Evolutionary conservation across 768 basidiomycete species (phyloP), one percentile per base, ranked within the genome.

Genomic region (Suillus bovinus): DNA sequence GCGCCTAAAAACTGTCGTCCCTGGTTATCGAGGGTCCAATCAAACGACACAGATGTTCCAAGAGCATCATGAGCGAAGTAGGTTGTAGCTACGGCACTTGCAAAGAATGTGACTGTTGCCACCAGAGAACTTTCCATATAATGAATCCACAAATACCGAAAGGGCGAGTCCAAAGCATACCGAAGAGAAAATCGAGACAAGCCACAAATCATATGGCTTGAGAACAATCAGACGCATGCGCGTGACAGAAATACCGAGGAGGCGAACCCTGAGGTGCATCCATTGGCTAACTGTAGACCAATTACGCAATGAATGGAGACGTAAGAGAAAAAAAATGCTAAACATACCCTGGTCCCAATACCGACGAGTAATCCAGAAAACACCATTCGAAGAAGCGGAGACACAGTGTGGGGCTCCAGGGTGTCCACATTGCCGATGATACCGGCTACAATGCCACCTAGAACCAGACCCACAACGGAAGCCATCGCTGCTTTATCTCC

Each of bases 121-220:
- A 72, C 79, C 41, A 86, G 73, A 2, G 86, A 88, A 29, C 85
- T 86, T 38, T 44, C 55, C 55, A 53, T 27, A 39, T 52, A 56
- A 50, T 62, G 33, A 59, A 63, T 64, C 33, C 33, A 54, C 47
- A 44, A 47, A n/a, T 20, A 24, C 16, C 41, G 58, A 34, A n/a
- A 20, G 56, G 27, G 59, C 22, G 49, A 52, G 59, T 31, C 31
- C 13, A 24, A 44, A 38, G 65, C 77, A 53, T 67, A 84, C 86
- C 86, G 79, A 58, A 71, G 38, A 46, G 86, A 87, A 62, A 86
- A 76, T 33, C 83, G 80, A 42, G 86, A 83, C 46, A 87, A 59
- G 34, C 87, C 87, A 62, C 79, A 80, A 60, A 88, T 77, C 86
- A 88, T 87, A 75, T 88, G 87, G 52, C 86, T 87, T 59, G 5